Percentiles rank a stretch among this genome's conserved stretches.
Evolutionary conservation across 768 basidiomycete genomes (phyloP).

Genomic region (Pholiota microspora): DNA sequence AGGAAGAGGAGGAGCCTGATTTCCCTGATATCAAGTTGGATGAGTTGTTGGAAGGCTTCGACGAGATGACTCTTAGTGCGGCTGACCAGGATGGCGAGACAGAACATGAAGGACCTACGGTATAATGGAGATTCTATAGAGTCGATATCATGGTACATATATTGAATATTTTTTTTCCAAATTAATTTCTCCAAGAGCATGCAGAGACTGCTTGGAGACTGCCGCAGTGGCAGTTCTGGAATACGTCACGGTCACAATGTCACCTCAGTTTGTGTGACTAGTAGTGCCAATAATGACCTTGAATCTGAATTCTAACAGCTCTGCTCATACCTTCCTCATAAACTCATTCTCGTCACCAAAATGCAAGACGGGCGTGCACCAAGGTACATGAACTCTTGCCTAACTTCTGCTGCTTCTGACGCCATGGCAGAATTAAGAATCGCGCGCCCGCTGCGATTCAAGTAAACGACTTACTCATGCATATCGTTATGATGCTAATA

Average conservation of each 20-base stretch:
- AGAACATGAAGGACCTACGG: neutral
- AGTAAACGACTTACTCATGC: constrained; percentile 37
- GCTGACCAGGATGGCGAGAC: constrained; percentile 24
- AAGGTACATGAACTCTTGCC: constrained; percentile 40
- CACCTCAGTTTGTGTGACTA: no score
- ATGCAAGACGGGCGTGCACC: constrained; percentile 86
- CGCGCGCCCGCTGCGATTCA: constrained; percentile 93
- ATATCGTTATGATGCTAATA: constrained; percentile 11
- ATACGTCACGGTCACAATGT: no score
- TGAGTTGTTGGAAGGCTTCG: constrained; percentile 89
- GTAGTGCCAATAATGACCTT: neutral
- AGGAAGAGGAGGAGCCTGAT: constrained; percentile 73
- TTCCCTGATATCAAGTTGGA: constrained; percentile 87
- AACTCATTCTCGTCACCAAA: neutral
- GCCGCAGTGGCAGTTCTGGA: no score
- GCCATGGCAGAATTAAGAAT: constrained; percentile 79
- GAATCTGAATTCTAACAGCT: neutral
- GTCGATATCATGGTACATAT: no score
- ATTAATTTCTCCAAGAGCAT: no score
- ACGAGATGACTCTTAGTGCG: constrained; percentile 78
- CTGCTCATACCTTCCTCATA: neutral
- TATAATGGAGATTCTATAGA: neutral
- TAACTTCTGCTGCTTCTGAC: neutral
- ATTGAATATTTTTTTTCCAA: no score
- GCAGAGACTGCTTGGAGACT: no score